phyloP scores from a whole-genome alignment of 257 asterid species.

The Ligustrum vulgare region DNA sequence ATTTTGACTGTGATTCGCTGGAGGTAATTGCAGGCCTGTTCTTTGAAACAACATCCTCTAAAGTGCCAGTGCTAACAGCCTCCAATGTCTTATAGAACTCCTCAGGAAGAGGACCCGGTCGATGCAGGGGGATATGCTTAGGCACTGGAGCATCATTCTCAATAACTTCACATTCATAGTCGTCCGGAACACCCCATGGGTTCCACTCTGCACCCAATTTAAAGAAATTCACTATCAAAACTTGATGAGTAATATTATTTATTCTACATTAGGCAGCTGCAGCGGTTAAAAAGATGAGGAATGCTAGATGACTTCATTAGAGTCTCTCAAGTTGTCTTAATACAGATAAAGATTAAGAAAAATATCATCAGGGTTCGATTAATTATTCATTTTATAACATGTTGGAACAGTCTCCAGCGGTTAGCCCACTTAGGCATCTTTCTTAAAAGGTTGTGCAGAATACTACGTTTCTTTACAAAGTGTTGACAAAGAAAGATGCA shows the following conservation, averaged over 20 bases:
- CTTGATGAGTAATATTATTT: neutral
- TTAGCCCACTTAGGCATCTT: neutral
- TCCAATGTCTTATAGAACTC: conserved; percentile 82
- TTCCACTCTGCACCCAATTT: conserved; percentile 71
- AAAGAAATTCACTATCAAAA: conserved; percentile 9
- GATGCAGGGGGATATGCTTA: conserved; percentile 88
- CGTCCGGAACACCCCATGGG: conserved; percentile 95
- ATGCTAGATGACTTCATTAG: neutral
- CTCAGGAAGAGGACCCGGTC: conserved; percentile 98
- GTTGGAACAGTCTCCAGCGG: neutral
- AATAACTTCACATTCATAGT: conserved; percentile 87
- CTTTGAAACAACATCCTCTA: conserved; percentile 51
- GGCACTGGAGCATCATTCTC: conserved; percentile 99
- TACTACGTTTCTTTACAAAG: neutral
- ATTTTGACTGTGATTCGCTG: conserved; percentile 51
- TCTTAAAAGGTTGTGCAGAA: neutral
- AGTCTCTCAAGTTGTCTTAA: neutral
- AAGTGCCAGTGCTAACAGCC: conserved; percentile 53
- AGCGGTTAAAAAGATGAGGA: neutral
- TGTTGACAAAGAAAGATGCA: neutral
- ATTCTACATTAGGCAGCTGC: neutral
- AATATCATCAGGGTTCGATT: neutral
- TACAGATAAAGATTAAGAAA: neutral
- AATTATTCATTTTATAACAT: neutral
- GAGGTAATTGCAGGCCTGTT: conserved; percentile 63